Evolutionary conservation across 192 early-diverging fungal genomes (phyloP), one percentile per base, ranked within the genome.

Genomic region (Podila epigama): DNA sequence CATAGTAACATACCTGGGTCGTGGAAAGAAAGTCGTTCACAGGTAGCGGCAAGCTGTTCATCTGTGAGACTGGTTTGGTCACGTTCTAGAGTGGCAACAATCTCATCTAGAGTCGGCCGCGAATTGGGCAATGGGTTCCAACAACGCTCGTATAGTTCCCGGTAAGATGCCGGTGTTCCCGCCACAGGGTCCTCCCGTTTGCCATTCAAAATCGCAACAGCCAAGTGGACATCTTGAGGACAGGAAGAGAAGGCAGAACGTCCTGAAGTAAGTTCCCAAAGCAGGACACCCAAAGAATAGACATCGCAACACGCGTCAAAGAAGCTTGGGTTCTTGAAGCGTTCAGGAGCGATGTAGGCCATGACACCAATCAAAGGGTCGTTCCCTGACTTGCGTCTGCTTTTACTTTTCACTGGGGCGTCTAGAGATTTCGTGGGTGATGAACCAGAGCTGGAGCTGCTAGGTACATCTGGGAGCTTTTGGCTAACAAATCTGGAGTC

Each of bases 221-320:
- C 73, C 1, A 77, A 27, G 18, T 63, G 73, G 4, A 77, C 66
- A 59, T 77, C 73, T 33, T 77, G 73, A 9, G 63, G 55, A 33
- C 48, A 22, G 15, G 50, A 55, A 11, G 61, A 31, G 39, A 78
- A 82, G 2, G 81, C 70, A 8, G 55, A 40, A 53, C 66, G 63
- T 15, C 81, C 75, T 11, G 70, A 70, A 16, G 81, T 79, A 42
- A 82, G 36, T 52, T 82, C 81, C 81, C 81, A 82, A 27, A 82
- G 58, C 28, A 82, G 34, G 8, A 82, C 81, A 15, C 81, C 81
- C 13, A 82, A 51, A n/a, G 75, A 79, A 37, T 82, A 82, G 37
- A 82, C 69, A 42, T 82, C 81, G 25, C 75, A 82, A n/a, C 55
- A 42, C 3, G 66, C 72, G 54, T 82, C 77, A 34, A 77, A 77